Percentiles rank a stretch among this genome's conserved stretches.
Evolutionary conservation across 2,329 filamentous ascomycete genomes (phyloP).

Genomic region (Aspergillus sp.): DNA sequence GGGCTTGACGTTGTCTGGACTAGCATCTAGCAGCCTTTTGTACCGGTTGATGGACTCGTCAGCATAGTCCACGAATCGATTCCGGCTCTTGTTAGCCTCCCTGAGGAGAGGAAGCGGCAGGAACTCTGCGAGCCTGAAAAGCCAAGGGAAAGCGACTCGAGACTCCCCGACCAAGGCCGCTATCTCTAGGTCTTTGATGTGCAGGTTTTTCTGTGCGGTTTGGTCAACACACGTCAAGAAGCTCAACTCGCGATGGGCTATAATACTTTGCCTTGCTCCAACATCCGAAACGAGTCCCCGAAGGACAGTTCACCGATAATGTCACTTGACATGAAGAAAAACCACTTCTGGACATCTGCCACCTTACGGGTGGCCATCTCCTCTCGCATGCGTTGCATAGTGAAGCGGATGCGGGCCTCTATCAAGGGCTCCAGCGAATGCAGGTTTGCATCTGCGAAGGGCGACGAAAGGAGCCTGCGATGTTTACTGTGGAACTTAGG

Average conservation of each 20-base stretch:
- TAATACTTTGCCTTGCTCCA: conserved; percentile 53
- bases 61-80: conserved; percentile 27
- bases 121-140: conserved; percentile 21
- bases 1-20: conserved; percentile 21
- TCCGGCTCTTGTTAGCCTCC: conserved; percentile 17
- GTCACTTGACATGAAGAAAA: conserved; percentile 57
- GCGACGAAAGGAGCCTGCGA: conserved; percentile 39
- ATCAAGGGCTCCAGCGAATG: conserved; percentile 36
- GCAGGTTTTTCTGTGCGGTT: conserved; percentile 43
- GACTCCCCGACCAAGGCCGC: conserved; percentile 21
- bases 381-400: conserved; percentile 48
- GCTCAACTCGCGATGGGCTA: not conserved
- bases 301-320: conserved; percentile 57
- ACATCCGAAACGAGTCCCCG: conserved; percentile 56
- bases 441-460: conserved; percentile 48
- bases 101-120: conserved; percentile 30
- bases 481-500: conserved; percentile 33
- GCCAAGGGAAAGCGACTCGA: conserved; percentile 27
- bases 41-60: conserved; percentile 28
- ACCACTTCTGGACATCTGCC: conserved; percentile 57
- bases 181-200: conserved; percentile 41
- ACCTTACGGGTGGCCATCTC: conserved; percentile 44
- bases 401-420: conserved; percentile 40
- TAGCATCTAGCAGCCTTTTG: conserved; percentile 18
- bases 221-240: not conserved